Base-by-base conservation (phyloP, 2,329 filamentous ascomycete species). In the Lachnellula hyalina region DNA sequence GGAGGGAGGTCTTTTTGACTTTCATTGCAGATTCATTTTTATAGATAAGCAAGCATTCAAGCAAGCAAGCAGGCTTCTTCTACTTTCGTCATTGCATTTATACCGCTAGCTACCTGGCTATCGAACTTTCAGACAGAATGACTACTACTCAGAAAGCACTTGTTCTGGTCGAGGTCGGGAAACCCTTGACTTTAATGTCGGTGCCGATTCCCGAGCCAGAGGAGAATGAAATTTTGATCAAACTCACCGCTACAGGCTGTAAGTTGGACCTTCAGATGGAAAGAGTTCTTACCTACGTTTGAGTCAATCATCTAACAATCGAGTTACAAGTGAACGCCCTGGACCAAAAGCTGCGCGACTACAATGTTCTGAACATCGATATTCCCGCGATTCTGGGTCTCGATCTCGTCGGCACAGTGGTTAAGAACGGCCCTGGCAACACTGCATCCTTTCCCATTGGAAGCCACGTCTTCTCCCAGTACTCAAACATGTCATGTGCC, bases 291-390 rank as follows among this genome's bases (percentile, higher is more conserved):
- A 19, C 38, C 11, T 44, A 19, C 38, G 12, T 14, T 11, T 19
- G n/a, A 17, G 15, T 21, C 5, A 15, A 15, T 12, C 5, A 21
- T 44, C n/a, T 14, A 12, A 28, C 23, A 12, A 12, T 34, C 1
- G 15, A 35, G 7, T 19, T 49, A 2, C 47, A 15, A 63, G 69
- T 52, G 46, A 51, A 12, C 19, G 72, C 58, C 8, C 36, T 75
- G 53, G 74, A 76, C 61, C 60, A 70, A n/a, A 73, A 73, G 52
- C 59, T 60, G 14, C 70, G 72, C 8, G 71, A 73, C 54, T 28
- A 12, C 0, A 68, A 70, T 5, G 65, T 75, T n/a, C 71, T 73
- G 54, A 52, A 51, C 42, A 68, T 72, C 49, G 55, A 57, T 7
- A 63, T 70, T 0, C 73, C 73, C 1, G 64, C 63, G 1, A 57